A percentile compares a stretch with the other conserved stretches of the same genome.
Evolutionary conservation across 106 monocot genomes (phyloP).

Genomic region (Dendrobium huoshanense): DNA sequence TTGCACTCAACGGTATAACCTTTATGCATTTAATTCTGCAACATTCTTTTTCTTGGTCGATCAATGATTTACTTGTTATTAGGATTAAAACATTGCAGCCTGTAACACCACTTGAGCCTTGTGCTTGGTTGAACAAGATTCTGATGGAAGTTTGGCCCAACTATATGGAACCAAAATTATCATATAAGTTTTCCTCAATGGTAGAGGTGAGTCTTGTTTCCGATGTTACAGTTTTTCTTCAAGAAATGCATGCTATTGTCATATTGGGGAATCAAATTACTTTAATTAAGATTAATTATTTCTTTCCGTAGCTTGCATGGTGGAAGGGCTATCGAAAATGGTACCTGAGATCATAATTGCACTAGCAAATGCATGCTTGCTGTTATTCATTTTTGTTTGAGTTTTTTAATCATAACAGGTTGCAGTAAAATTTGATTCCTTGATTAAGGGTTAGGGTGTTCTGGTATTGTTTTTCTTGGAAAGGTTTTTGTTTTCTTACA

Average conservation of each 20-base stretch:
- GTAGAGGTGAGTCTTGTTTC: slow-evolving; percentile 55
- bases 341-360: background rate
- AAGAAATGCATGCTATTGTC: background rate
- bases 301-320: no score
- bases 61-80: slow-evolving; percentile 5
- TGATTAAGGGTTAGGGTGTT: background rate
- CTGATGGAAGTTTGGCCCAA: slow-evolving; percentile 90
- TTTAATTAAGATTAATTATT: background rate
- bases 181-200: slow-evolving; percentile 56
- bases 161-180: slow-evolving; percentile 83
- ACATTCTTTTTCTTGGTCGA: background rate
- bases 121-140: slow-evolving; percentile 83
- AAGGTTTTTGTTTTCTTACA: no score
- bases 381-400: background rate
- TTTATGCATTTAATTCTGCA: background rate
- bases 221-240: background rate
- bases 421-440: background rate
- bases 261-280: background rate
- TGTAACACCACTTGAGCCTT: slow-evolving; percentile 73
- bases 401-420: background rate
- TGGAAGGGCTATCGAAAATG: background rate
- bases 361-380: background rate
- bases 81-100: slow-evolving; percentile 35
- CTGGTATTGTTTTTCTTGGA: background rate
- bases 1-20: slow-evolving; percentile 56